Base-by-base conservation (phyloP, 1,284 basidiomycete species). In the Ganoderma lingzhi region DNA sequence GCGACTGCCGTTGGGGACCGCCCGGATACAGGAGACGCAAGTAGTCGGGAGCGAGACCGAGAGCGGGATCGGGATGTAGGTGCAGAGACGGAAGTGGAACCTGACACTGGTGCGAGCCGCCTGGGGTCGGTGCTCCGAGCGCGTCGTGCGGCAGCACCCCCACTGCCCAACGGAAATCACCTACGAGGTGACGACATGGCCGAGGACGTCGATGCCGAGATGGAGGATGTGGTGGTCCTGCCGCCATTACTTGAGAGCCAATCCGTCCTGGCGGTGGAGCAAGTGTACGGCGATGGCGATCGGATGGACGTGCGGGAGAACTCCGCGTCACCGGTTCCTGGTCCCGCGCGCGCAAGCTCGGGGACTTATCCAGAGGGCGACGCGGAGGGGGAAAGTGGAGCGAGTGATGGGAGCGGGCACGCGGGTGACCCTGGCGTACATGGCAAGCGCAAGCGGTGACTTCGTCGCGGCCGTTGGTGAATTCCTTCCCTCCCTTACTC, bases 21-120 rank as follows among this genome's bases (percentile, higher is more conserved):
- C 2, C 74, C 74, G 6, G 69, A 71, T 64, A 74, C 74, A 2
- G 71, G 72, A 28, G 75, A 76, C 55, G 67, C 69, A 32, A 69
- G 75, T 64, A 73, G 73, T 65, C 67, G 73, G 32, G 75, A 76
- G 62, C 73, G 76, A 39, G 78, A 78, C 56, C 73, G 76, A 10
- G 74, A 76, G 30, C 73, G 55, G 62, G 86, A 77, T 74, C 73
- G 55, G 62, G 86, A 77, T 74, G 82, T 75, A 55, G 88, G 84
- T 28, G 86, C 85, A 1, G 89, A 88, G 78, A 89, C 87, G 0
- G 89, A 89, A 71, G 87, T 88, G 1, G 89, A 90, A 74, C 80
- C 77, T 0, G 88, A 88, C 62, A 70, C 74, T 69, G 75, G 66
- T 64, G 75, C 73, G 19, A 70, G 74, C 28, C 76, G 77, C 6